Percentiles rank a stretch among this genome's conserved stretches.
phyloP scores from a whole-genome alignment of 257 asterid species.

The Mentha longifolia region DNA sequence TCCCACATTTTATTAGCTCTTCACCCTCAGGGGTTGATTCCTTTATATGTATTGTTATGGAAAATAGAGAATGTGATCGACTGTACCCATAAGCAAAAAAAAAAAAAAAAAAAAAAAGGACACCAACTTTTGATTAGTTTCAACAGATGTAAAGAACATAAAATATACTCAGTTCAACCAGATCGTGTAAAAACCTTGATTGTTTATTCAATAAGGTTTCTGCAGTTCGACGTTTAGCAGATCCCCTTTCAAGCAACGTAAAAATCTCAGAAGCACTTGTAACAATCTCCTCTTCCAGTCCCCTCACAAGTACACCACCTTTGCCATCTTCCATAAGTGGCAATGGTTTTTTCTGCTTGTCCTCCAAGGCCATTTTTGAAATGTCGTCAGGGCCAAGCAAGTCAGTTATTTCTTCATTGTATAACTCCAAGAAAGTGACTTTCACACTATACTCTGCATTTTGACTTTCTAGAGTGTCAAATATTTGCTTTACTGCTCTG shows the following conservation, averaged over 20 bases:
- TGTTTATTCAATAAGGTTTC: slow-evolving; percentile 87
- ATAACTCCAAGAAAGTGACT: slow-evolving; percentile 85
- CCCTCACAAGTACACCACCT: slow-evolving; percentile 92
- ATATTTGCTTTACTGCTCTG: slow-evolving; percentile 79
- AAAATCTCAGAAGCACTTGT: slow-evolving; percentile 76
- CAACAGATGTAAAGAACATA: neutral
- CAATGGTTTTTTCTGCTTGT: slow-evolving; percentile 79
- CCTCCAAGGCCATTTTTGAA: slow-evolving; percentile 62
- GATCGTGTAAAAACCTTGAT: slow-evolving; percentile 60
- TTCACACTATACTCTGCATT: slow-evolving; percentile 88
- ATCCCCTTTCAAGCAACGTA: slow-evolving; percentile 79
- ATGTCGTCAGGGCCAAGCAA: slow-evolving; percentile 82
- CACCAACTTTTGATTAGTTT: neutral
- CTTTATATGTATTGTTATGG: slow-evolving; percentile 89
- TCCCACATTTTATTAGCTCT: slow-evolving; percentile 89
- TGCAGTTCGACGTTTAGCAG: slow-evolving; percentile 87
- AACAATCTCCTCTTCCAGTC: slow-evolving; percentile 87
- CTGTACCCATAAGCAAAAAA: slow-evolving; percentile 41
- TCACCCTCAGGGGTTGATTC: slow-evolving; percentile 95
- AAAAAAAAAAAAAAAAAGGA: slow-evolving; percentile 8
- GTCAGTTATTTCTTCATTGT: slow-evolving; percentile 90
- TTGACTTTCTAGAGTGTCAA: slow-evolving; percentile 80
- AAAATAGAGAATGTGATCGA: slow-evolving; percentile 93
- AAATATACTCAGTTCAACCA: neutral
- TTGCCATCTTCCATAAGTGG: slow-evolving; percentile 94